Conservation (phyloP, 1,284 basidiomycete species). For the Naganishia sp. region DNA sequence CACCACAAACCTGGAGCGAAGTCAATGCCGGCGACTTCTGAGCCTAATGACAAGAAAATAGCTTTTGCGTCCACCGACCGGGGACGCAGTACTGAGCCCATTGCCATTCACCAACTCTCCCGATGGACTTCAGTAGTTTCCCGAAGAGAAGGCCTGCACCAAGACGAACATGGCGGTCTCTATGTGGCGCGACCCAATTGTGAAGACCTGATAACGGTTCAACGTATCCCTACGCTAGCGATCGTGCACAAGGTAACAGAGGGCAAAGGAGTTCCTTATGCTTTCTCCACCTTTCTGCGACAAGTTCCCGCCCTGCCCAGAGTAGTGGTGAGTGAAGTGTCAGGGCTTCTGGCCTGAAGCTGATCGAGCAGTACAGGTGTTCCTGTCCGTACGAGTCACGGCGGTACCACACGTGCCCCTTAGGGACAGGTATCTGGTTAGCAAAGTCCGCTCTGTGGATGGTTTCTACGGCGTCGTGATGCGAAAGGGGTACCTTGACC, state of each 20-base stretch:
- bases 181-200: conserved; percentile 27
- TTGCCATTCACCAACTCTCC: neutral
- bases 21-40: neutral
- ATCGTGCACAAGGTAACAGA: conserved; percentile 62
- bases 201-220: conserved; percentile 50
- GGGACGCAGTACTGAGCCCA: neutral
- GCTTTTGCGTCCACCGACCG: conserved; percentile 1
- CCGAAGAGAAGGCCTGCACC: neutral
- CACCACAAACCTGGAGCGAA: conserved; percentile 8
- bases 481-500: conserved; percentile 64
- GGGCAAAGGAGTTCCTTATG: conserved; percentile 63
- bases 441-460: conserved; percentile 60
- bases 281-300: conserved; percentile 61
- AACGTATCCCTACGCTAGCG: conserved; percentile 60
- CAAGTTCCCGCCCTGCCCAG: conserved; percentile 65
- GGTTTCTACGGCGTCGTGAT: conserved; percentile 67
- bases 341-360: too few species aligned
- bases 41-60: conserved; percentile 3
- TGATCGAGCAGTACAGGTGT: conserved; percentile 54
- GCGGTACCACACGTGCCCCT: conserved; percentile 58
- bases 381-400: conserved; percentile 62
- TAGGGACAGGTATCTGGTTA: conserved; percentile 60
- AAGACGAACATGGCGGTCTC: conserved; percentile 14
- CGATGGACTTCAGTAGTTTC: neutral
- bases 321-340: conserved; percentile 57